Base-by-base conservation (phyloP, 2,329 filamentous ascomycete species). In the Fusarium vanettenii region DNA sequence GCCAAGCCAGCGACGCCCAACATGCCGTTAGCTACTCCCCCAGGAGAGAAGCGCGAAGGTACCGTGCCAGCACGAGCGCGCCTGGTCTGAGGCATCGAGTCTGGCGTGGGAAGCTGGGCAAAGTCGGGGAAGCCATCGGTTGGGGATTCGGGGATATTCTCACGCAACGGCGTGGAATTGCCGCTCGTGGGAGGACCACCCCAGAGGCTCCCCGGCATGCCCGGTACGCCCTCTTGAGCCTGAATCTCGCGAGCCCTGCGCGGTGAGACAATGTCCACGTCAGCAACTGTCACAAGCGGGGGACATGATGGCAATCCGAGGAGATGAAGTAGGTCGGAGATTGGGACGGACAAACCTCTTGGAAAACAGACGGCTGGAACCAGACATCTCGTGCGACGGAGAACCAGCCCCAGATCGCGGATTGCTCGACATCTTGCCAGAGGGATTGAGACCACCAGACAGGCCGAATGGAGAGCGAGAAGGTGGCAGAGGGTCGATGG, bases 71-170 rank as follows among this genome's bases (percentile, higher is more conserved):
- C 97, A 82, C 97, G 92, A 77, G 95, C 93, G 81, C 97, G 92
- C 75, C 97, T 91, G 57, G 91, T 90, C 78, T 93, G 89, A 66
- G 93, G 91, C 70, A 93, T 81, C 67, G 87, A 89, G 74, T 92
- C 89, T 74, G 93, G 89, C 10, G 92, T 89, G 48, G 93, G 89
- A 48, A 94, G 88, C 78, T 92, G 91, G 74, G 93, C 90, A 81
- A 98, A 95, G 83, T 98, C 95, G 68, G 97, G 95, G 79, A 98
- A 98, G 77, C 94, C 96, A 86, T 98, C 96, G 76, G 94, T 97
- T 35, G 97, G 97, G 39, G 96, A 98, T 85, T 99, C 97, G 74
- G 96, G 95, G 71, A 99, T 98, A 76, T 96, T 98, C 86, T 98
- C 97, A 80, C 97, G 94, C 61, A 99, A 90, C 77, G 97, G 97